A percentile compares a stretch with the other conserved stretches of the same genome.
Evolutionary conservation across 1,284 basidiomycete genomes (phyloP).

Genomic region (Xerocomus amazonicus): DNA sequence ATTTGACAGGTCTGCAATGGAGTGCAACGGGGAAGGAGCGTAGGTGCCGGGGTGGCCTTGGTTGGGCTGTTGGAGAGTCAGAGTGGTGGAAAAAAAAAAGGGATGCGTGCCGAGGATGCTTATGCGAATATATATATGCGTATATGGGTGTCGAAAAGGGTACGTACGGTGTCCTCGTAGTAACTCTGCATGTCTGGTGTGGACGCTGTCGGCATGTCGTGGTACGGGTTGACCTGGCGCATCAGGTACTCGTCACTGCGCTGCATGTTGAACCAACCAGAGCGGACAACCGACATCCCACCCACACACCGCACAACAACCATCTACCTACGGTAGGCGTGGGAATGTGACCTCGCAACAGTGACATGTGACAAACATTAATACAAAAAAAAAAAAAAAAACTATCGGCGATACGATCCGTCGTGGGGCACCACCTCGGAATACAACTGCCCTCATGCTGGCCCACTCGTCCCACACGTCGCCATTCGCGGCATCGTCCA

Average conservation of each 20-base stretch:
- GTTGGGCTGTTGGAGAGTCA: slow-evolving; percentile 12
- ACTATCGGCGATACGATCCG: not conserved
- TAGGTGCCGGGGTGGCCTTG: slow-evolving; percentile 26
- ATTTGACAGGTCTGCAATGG: slow-evolving; percentile 16
- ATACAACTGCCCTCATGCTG: too few relatives aligned
- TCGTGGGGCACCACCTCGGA: too few relatives aligned
- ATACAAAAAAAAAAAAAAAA: not conserved
- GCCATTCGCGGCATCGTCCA: slow-evolving; percentile 1
- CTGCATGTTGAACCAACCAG: slow-evolving; percentile 24
- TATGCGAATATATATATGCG: slow-evolving; percentile 9
- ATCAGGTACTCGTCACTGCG: slow-evolving; percentile 28
- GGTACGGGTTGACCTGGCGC: slow-evolving; percentile 28
- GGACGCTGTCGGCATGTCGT: slow-evolving; percentile 18
- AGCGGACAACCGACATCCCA: too few relatives aligned
- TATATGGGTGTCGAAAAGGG: too few relatives aligned
- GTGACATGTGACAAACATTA: not conserved
- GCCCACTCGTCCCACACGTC: not conserved
- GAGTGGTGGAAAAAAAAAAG: not conserved
- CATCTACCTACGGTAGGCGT: not conserved
- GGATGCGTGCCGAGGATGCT: not conserved
- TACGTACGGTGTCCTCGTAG: slow-evolving; percentile 31
- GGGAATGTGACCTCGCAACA: not conserved
- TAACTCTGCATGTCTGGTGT: slow-evolving; percentile 32
- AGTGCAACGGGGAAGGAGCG: slow-evolving; percentile 30
- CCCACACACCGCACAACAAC: not conserved